Percentiles rank a stretch among this genome's conserved stretches.
These are phyloP conservation scores for Trichosporon sp. DNA, from an alignment of 1,284 basidiomycete genomes.

Conservation along the genomic window DNA sequence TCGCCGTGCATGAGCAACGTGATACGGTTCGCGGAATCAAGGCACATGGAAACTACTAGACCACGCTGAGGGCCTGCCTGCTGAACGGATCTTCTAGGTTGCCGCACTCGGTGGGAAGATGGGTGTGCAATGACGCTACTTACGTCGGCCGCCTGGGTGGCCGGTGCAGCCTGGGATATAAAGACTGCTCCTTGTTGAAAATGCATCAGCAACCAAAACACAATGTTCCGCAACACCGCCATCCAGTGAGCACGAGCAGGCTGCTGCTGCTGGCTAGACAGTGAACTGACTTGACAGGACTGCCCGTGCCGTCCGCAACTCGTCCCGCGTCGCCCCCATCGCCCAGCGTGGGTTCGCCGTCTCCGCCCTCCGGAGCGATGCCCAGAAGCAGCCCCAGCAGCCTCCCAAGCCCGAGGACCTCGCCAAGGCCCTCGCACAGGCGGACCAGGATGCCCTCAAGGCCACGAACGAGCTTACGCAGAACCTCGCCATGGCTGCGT, in stretches of 20 bases:
- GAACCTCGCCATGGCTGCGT: slow-evolving; percentile 13
- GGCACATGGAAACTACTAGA: slow-evolving; percentile 18
- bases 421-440: slow-evolving; percentile 8
- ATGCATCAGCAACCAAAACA: background rate
- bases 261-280: background rate
- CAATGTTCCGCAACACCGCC: slow-evolving; percentile 15
- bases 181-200: background rate
- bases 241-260: slow-evolving; percentile 5
- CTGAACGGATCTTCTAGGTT: background rate
- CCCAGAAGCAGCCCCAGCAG: background rate
- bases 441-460: slow-evolving; percentile 15
- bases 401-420: slow-evolving; percentile 12
- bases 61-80: background rate
- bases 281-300: slow-evolving; percentile 7
- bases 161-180: background rate
- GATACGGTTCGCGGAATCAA: slow-evolving; percentile 1
- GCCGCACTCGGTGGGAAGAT: slow-evolving; percentile 6
- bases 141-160: slow-evolving; percentile 7
- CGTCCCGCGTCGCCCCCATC: background rate
- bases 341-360: background rate
- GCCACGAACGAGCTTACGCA: background rate
- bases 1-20: background rate
- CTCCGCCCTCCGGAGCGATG: background rate
- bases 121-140: background rate
- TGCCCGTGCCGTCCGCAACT: background rate